Evolutionary conservation across 176 grass and related monocot genomes (phyloP), one percentile per base, ranked within the genome.

Genomic region (Cenchrus purpureus): DNA sequence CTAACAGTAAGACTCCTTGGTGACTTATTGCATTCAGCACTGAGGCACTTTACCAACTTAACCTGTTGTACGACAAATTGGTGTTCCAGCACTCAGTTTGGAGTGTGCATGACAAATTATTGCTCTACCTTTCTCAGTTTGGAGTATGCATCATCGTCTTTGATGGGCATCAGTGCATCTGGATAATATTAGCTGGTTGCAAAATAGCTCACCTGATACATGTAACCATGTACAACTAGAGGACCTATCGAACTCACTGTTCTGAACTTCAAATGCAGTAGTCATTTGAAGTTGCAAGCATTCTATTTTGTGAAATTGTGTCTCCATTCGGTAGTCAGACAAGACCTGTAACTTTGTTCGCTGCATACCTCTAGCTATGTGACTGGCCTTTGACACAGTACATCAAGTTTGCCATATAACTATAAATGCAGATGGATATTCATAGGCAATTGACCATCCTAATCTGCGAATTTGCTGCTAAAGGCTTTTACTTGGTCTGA

Each of bases 1-100:
- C n/a, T 48, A 32, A 65, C 5, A n/a, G 67, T 46, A 65, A 88
- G 34, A 61, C 16, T 40, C 16, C 29, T 58, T 57, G 46, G 20
- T 66, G 25, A 49, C 56, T 58, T 66, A 49, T 87, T 59, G 40
- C 67, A 79, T 57, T 37, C 67, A 73, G 28, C 65, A 71, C 32
- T 15, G 31, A 32, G n/a, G 32, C 56, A 51, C 15, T 83, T 78
- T 69, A 15, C 70, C 22, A 58, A 57, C 10, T 19, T 58, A 69
- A 4, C 16, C 15, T 4, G 8, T 5, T 63, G 3, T 43, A 37
- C 28, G 31, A 34, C 12, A 53, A 59, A 15, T 50, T 80, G 70
- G 59, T 60, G 58, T 68, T 52, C 9, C 14, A 55, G 6, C 51
- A 46, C 46, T 66, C 20, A 40, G 10, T 85, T 74, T 11, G 22